Evolutionary conservation across 2,329 filamentous ascomycete genomes (phyloP), one percentile per base, ranked within the genome.

Genomic region (Sphaerulina musiva): DNA sequence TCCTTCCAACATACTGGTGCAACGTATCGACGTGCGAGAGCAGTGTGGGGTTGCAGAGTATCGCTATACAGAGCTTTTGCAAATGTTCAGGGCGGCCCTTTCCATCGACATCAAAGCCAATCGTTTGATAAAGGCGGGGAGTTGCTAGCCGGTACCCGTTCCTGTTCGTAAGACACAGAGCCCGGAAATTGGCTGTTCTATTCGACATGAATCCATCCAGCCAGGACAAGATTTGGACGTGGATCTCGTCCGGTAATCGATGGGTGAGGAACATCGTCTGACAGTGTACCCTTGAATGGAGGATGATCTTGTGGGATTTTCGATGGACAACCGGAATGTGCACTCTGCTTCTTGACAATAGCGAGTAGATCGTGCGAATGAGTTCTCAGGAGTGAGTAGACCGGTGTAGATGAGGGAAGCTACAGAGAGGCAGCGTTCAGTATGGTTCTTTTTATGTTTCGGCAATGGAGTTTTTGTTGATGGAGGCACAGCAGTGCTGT

Each of bases 221-320:
- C 20, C 23, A 39, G 7, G 31, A 29, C 6, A 52, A 1, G 11
- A 52, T 41, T 9, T 47, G 43, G n/a, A 46, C 50, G 14, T 52
- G 46, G 20, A 52, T 42, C 50, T 52, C 50, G 14, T 52, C 50
- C 23, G 50, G 50, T 4, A 52, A 23, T 20, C 17, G 26, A 26
- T 26, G 4, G 26, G 26, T 23, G 10, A 43, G 20, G 31, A 52
- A 52, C 50, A 52, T 52, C 4, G 7, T n/a, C 14, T 42, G 14
- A 42, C 4, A 8, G 7, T 42, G n/a, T 23, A 26, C 26, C 26
- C 6, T 26, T 26, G 26, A 6, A 26, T 26, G 26, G 26, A 26
- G 26, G 26, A 26, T 26, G 26, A 26, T 26, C 26, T 26, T 26
- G 26, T 26, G 6, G 26, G 6, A 26, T 26, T 26, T 26, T 4